Evolutionary conservation across 2,329 filamentous ascomycete species (phyloP), one percentile per base, ranked within the genome.

Genomic region (Alternaria longipes): DNA sequence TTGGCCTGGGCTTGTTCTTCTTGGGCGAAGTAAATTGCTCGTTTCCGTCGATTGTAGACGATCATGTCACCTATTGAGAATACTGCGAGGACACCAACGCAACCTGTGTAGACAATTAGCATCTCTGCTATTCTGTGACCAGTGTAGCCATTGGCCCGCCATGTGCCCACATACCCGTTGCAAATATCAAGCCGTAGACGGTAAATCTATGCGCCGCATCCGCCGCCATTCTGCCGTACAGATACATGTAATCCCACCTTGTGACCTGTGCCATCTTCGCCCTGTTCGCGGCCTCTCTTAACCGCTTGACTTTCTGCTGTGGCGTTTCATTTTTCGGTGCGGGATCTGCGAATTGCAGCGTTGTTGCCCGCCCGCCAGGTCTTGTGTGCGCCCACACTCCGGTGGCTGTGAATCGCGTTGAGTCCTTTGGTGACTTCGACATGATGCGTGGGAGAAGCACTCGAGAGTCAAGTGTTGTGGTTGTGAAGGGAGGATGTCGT

Each of bases 341-440:
- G 46, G 80, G 75, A 47, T 78, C 73, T 20, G 76, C 72, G 60
- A 78, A 77, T 58, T 75, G 74, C 63, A 82, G 78, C 40, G 75
- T 77, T 32, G 81, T 78, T 40, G 77, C 73, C 54, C 78, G 72
- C 28, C 80, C 77, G 56, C 77, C 78, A 42, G 84, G 79, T 76
- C 91, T 91, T 68, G 88, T 87, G 66, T 85, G 85, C 70, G 90
- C 91, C 80, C 93, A 91, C 36, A 89, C 89, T 62, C 85, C 87
- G 18, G 88, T 90, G 26, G 88, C 82, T 16, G 89, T 91, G 80
- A 91, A 95, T 75, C 91, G 89, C 72, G 92, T 95, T 68, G 92
- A 91, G 78, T 94, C 91, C 71, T 87, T 87, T 77, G 91, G 89
- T 81, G 88, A 91, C 76, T 90, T 89, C 62, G 90, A 85, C 82